Percentiles rank a stretch among this genome's conserved stretches.
Conservation (phyloP, 441 rosid species). For the Corymbia calophylla region DNA sequence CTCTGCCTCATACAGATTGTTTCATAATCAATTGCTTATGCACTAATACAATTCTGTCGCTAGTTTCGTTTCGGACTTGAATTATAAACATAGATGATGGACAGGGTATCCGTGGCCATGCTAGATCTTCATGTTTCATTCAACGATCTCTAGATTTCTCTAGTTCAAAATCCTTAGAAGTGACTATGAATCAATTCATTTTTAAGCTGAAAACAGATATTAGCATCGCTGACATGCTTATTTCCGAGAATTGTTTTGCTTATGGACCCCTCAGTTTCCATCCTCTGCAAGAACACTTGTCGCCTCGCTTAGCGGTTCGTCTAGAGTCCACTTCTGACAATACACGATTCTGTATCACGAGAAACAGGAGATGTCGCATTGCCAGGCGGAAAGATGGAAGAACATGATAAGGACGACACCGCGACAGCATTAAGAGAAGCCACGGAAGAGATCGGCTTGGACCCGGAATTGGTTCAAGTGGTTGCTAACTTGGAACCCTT, state of each 20-base stretch:
- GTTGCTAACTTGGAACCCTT: slow-evolving; percentile 22
- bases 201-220: not conserved
- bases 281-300: not conserved
- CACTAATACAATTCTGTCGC: no score
- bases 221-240: not conserved
- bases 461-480: slow-evolving; percentile 21
- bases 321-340: not conserved
- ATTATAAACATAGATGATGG: not conserved
- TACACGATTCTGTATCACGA: not conserved
- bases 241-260: not conserved
- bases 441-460: slow-evolving; percentile 36
- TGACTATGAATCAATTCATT: not conserved
- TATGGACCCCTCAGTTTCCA: not conserved
- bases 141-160: not conserved
- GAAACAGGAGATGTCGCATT: slow-evolving; percentile 38
- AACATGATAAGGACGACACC: slow-evolving; percentile 19
- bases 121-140: not conserved
- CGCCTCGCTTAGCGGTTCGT: not conserved
- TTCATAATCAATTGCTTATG: no score
- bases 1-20: no score
- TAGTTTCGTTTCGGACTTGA: not conserved
- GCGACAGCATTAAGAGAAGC: slow-evolving; percentile 33
- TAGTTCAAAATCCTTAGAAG: not conserved
- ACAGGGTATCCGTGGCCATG: not conserved
- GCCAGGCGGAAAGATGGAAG: slow-evolving; percentile 40